Conservation (phyloP, 768 basidiomycete genomes). For the Mrakia gelida region DNA sequence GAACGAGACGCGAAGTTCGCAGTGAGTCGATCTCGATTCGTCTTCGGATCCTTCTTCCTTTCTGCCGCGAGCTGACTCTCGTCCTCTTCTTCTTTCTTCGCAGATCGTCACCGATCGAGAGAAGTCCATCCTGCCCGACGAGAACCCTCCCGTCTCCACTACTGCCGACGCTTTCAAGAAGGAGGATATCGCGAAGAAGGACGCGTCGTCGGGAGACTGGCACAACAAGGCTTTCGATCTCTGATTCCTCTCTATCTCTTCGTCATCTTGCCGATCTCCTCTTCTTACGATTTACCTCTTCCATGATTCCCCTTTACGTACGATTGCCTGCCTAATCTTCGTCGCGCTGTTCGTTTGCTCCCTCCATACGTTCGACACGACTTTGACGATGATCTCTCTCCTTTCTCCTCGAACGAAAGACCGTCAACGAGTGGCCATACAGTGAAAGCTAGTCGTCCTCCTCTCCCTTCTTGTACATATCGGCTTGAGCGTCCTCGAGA, state of each 20-base stretch:
- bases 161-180: not conserved
- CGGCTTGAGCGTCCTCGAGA: not conserved
- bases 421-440: no score
- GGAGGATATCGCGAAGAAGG: not conserved
- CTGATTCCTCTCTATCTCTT: not conserved
- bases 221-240: slow-evolving; percentile 1
- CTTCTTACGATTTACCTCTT: not conserved
- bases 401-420: no score
- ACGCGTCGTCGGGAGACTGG: slow-evolving; percentile 6
- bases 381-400: no score
- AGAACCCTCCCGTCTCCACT: not conserved
- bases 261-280: not conserved
- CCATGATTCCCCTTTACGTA: not conserved
- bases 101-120: not conserved
- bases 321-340: not conserved
- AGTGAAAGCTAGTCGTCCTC: not conserved
- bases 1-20: slow-evolving; percentile 29
- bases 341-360: no score
- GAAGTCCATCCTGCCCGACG: not conserved
- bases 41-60: not conserved
- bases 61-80: not conserved
- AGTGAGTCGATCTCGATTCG: not conserved
- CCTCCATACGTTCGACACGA: no score
- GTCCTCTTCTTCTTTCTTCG: not conserved
- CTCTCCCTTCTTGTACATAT: not conserved